Base-by-base conservation (phyloP, 371 early-diverging fungal genomes). In the Chytridium lagenaria region DNA sequence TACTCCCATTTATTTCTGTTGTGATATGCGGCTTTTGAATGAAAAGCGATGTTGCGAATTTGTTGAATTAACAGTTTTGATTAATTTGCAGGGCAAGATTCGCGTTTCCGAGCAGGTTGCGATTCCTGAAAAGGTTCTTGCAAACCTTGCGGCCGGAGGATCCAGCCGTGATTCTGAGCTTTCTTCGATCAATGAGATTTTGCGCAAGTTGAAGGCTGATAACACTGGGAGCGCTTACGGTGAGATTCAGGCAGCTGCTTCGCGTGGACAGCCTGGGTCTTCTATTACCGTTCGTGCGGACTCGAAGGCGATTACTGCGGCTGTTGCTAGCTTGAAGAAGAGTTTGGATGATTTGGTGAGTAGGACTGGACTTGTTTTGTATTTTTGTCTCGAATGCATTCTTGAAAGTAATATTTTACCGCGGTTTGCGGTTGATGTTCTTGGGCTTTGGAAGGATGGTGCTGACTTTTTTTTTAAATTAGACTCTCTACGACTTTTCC, bases 271-370 rank as follows among this genome's bases (percentile, higher is more conserved):
- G n/a, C 57, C 19, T 5, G 77, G 70, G 38, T 75, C 74, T 10
- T 65, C 52, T 61, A 67, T 84, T 30, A 36, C 63, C n/a, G 70
- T 84, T 26, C 72, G 80, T 10, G 84, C 82, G 37, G 82, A 81
- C 31, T 34, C 75, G 15, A 71, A 73, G 69, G 49, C 40, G 38
- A 78, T 84, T 34, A 72, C 67, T 12, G 49, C 69, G 16, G 75
- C 79, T 50, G 78, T 77, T n/a, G 77, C 76, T 50, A 5, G 7
- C 7, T 37, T 69, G 26, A 71, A 61, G 39, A 78, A 76, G 67
- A 68, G 65, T 28, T 55, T 82, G 55, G 37, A 66, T 1, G 79
- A 84, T 28, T 65, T 82, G 77, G 81, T 76, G 72, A 73, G 75
- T 23, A 0, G n/a, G n/a, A n/a, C n/a, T n/a, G n/a, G n/a, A n/a